Base-by-base conservation (phyloP, 805 yeast species). In the Candida insectorum region DNA sequence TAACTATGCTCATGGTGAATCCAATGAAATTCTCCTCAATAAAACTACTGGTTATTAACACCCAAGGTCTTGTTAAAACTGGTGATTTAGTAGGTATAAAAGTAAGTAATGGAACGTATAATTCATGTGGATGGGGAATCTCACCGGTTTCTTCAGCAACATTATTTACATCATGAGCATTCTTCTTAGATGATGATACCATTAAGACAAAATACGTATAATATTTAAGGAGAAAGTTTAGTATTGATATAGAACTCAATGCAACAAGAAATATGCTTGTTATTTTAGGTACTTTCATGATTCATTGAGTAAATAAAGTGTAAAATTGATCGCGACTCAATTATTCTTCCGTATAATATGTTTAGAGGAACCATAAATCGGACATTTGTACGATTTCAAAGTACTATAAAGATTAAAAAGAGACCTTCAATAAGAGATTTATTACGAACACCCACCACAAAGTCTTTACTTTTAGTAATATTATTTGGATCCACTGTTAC, bases 51-150 rank as follows among this genome's bases (percentile, higher is more conserved):
- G 79, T 71, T 21, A 72, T 28, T 8, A 75, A 48, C 5, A 72
- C 73, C 79, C 80, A 75, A 4, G 77, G 77, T 17, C 69, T 56
- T 4, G 50, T 36, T 2, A 66, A 3, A 2, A 65, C 60, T 1
- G 69, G 58, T 0, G 73, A 61, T 23, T 51, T 56, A 0, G 66
- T 59, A 3, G 77, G 75, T 14, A 73, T 73, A 32, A 73, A 62
- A 2, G 77, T 69, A n/a, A 74, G 49, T 24, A 69, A 50, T 4
- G 78, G 76, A 4, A 73, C 78, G 39, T 59, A 71, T 22, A 71
- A 48, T 30, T 67, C 70, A 35, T 62, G 65, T 0, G 77, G 73
- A 34, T 62, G 65, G 2, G 75, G 73, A 1, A 58, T 44, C 25
- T 56, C 62, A 7, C 60, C 63, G 2, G 61, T 50, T 40, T 59